A percentile compares a stretch with the other conserved stretches of the same genome.
These are phyloP conservation scores for Backusella westeae DNA, from an alignment of 192 early-diverging fungal genomes.

Conservation along the genomic window DNA sequence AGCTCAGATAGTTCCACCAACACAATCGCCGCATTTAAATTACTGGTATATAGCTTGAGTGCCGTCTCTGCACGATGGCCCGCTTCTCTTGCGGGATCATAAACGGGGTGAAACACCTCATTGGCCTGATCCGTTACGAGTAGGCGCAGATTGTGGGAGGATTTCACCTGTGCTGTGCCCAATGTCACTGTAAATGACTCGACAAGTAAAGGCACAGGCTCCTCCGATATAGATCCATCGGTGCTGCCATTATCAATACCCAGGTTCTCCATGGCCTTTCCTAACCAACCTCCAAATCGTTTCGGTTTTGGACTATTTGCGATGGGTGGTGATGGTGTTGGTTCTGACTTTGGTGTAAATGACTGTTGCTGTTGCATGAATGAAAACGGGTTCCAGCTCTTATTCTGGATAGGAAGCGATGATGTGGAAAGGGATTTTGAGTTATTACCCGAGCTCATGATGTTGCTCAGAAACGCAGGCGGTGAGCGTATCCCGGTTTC, in stretches of 20 bases:
- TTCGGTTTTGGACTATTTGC: constrained; percentile 41
- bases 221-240: constrained; percentile 13
- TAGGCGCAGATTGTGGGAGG: constrained; percentile 68
- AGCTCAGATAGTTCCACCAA: constrained; percentile 30
- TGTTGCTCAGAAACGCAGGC: not conserved
- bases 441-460: not conserved
- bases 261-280: constrained; percentile 66
- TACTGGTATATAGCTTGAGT: constrained; percentile 60
- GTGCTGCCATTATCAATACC: constrained; percentile 53
- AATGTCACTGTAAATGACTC: constrained; percentile 72
- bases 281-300: constrained; percentile 53
- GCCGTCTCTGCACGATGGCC: constrained; percentile 70
- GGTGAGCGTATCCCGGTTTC: not conserved
- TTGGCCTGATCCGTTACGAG: constrained; percentile 45
- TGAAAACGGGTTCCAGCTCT: constrained; percentile 48
- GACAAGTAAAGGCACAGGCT: constrained; percentile 45
- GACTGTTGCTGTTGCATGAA: constrained; percentile 44
- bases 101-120: constrained; percentile 42
- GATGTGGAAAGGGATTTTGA: not conserved
- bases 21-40: constrained; percentile 58
- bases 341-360: constrained; percentile 32
- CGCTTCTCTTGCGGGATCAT: constrained; percentile 44
- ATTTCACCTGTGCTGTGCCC: constrained; percentile 67
- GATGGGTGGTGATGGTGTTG: constrained; percentile 6
- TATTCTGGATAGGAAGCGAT: not conserved